Base-by-base conservation (phyloP, 1,284 basidiomycete genomes). In the Cutaneotrichosporon daszewskae region DNA sequence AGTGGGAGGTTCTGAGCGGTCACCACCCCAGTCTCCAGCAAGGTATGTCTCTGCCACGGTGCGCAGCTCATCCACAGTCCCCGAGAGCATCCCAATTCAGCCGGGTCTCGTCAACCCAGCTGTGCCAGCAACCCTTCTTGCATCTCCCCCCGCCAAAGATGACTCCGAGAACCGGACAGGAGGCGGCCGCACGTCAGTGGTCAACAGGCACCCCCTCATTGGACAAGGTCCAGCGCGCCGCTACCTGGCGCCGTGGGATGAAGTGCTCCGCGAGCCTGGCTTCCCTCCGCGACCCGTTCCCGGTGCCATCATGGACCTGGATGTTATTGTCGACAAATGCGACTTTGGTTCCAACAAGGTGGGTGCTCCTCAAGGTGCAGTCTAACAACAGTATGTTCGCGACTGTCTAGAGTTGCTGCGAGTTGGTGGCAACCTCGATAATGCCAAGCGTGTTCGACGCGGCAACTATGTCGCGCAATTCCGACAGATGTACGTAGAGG, bases 1-100 rank as follows among this genome's bases (percentile, higher is more conserved):
- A 84, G 55, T 95, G 89, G 89, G 90, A 96, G 71, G 79, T 95
- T 44, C 74, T 79, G 32, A 85, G 86, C 55, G 91, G 91, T 1
- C 88, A 94, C 69, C 89, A 90, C 72, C 90, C 91, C 2, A 88
- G 85, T 67, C 76, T 78, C 40, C 75, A 79, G 45, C 75, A 77
- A 58, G 78, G 87, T 90, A 66, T 58, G 84, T 77, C 22, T 24
- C 14, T 11, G 18, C 3, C 14, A 19, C 19, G 12, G 4, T 23
- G 22, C 28, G 22, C 25, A 20, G 16, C n/a, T 18, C 9, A n/a
- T 17, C 17, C 16, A 10, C 59, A 89, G 88, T 89, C 47, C 87
- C 88, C 4, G 79, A 80, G 53, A 74, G 79, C 51, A 71, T 90
- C 14, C 79, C 79, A 26, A 67, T 91, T 20, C 76, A 75, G 18